Percentiles rank a stretch among this genome's conserved stretches.
phyloP scores from a whole-genome alignment of 1,284 basidiomycete genomes.

The Phylloporus gajari region DNA sequence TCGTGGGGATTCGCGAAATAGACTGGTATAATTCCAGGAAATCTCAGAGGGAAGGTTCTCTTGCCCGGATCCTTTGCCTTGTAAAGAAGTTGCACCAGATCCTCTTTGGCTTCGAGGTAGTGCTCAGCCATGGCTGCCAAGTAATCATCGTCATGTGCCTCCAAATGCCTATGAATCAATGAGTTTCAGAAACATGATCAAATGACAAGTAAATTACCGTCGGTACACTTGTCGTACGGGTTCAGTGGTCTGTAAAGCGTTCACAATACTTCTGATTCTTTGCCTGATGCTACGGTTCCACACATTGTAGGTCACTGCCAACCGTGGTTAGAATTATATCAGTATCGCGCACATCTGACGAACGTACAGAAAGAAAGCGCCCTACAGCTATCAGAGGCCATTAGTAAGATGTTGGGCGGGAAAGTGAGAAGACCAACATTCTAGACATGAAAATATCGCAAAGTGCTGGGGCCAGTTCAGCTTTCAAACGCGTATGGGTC shows the following conservation, averaged over 20 bases:
- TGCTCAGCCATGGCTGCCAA: slow-evolving; percentile 27
- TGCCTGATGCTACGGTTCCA: neutral
- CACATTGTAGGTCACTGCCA: slow-evolving; percentile 35
- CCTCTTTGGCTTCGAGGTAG: slow-evolving; percentile 23
- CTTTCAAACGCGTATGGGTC: slow-evolving; percentile 23
- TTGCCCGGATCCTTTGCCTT: slow-evolving; percentile 5
- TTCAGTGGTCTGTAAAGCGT: slow-evolving; percentile 18
- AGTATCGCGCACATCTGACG: neutral
- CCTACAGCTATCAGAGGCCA: slow-evolving; percentile 30
- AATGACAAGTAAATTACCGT: slow-evolving; percentile 12
- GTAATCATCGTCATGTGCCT: slow-evolving; percentile 14
- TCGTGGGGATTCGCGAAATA: slow-evolving; percentile 28
- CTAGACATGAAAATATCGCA: slow-evolving; percentile 37
- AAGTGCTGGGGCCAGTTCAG: slow-evolving; percentile 35
- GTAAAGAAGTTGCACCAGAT: slow-evolving; percentile 39
- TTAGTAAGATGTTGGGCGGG: slow-evolving; percentile 1
- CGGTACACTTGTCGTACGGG: slow-evolving; percentile 22
- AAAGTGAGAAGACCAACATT: slow-evolving; percentile 33
- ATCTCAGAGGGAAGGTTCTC: neutral
- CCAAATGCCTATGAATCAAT: slow-evolving; percentile 26
- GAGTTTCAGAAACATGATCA: neutral
- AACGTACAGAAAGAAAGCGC: slow-evolving; percentile 40
- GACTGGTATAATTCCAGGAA: slow-evolving; percentile 31
- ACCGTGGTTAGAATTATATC: neutral
- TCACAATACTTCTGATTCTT: slow-evolving; percentile 28